Evolutionary conservation across 257 asterid genomes (phyloP).

Genomic region (Solanum dulcamara): DNA sequence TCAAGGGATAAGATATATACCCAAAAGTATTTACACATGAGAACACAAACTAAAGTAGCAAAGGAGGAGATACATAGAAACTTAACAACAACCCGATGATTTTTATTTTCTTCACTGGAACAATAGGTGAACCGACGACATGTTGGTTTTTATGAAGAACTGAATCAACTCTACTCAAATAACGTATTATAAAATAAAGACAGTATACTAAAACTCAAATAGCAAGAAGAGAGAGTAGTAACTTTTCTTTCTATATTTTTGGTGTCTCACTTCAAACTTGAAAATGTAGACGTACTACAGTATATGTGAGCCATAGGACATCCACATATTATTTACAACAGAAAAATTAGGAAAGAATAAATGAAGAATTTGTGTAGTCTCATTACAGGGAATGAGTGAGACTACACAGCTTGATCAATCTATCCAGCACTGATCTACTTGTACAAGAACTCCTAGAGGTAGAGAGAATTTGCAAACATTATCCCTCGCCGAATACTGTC

Average conservation of each 20-base stretch:
- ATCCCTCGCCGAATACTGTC: slow-evolving; percentile 91
- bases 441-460: slow-evolving; percentile 28
- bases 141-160: no score
- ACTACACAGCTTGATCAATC: not conserved
- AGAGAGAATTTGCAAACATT: slow-evolving; percentile 91
- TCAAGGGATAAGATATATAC: no score
- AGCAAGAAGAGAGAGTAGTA: no score
- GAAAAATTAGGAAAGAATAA: not conserved
- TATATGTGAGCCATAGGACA: not conserved
- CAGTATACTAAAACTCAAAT: no score
- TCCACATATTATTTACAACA: not conserved
- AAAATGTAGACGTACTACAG: not conserved
- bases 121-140: no score
- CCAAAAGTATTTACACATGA: no score
- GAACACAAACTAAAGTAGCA: not conserved
- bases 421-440: not conserved
- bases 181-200: no score
- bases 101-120: no score
- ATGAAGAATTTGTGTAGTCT: not conserved
- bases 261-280: no score
- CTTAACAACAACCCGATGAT: no score
- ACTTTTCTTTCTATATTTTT: not conserved
- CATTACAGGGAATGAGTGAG: not conserved
- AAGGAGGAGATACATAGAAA: not conserved
- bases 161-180: no score